Evolutionary conservation across 2,329 filamentous ascomycete genomes (phyloP), one percentile per base, ranked within the genome.

Genomic region (Bipolaris sorokiniana): DNA sequence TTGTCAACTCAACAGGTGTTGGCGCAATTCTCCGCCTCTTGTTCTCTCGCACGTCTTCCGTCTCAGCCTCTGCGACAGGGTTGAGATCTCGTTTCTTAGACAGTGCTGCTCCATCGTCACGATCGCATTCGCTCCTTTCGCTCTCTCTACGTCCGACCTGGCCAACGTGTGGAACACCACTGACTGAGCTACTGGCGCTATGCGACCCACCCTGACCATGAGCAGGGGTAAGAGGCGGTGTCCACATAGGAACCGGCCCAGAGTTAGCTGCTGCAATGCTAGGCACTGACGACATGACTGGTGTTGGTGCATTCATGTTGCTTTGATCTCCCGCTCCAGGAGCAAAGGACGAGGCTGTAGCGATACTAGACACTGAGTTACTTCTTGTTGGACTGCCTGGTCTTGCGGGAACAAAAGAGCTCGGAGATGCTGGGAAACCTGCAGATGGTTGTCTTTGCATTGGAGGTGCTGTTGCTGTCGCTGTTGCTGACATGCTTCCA

Each of bases 141-240:
- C 70, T 72, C 56, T 71, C 71, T 62, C 65, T 64, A 46, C 62
- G 64, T 48, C 67, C 67, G 5, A 54, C 16, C 15, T 62, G 48
- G 11, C 55, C 54, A 15, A 61, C 61, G 33, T 85, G 64, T 20
- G 71, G 82, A 54, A 82, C 86, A 23, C 79, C 79, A 62, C 79
- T 82, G 26, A 81, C 76, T n/a, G 80, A 80, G 62, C 80, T 84
- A 42, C 82, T 80, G 5, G 84, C 82, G 67, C 84, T 86, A 48
- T 86, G 83, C 5, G 54, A 76, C 4, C 76, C 73, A 50, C 68
- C 69, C 34, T 76, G 73, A 40, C 72, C 67, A 59, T 72, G 76
- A 56, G 85, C 79, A 5, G 94, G 94, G 3, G 94, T 98, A 74
- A 96, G 90, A 0, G 94, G 95, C 2, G 95, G 94, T 7, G 94